A percentile compares a stretch with the other conserved stretches of the same genome.
phyloP scores from a whole-genome alignment of 208 protist species.

The Angomonas ambiguus region DNA sequence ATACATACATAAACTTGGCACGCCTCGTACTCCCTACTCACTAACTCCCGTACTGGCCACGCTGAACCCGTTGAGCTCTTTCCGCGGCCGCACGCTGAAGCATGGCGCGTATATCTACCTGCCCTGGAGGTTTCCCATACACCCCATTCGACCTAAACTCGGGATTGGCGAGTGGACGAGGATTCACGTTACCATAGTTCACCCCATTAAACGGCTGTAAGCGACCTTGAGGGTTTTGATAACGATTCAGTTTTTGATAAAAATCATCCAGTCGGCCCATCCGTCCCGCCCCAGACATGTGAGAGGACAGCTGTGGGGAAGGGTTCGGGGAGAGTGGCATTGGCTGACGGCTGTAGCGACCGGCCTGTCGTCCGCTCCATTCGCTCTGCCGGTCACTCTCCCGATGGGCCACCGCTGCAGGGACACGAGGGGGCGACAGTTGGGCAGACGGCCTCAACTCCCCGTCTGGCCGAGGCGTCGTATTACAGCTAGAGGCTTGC shows the following conservation, averaged over 20 bases:
- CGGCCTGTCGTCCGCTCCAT: neutral
- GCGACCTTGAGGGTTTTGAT: constrained; percentile 19
- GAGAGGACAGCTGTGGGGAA: neutral
- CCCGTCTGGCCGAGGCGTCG: neutral
- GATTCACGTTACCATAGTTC: constrained; percentile 1
- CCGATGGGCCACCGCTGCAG: neutral
- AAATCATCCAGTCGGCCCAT: constrained; percentile 24
- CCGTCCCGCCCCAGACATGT: neutral
- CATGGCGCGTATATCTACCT: constrained; percentile 72
- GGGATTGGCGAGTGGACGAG: neutral
- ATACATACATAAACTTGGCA: too few species aligned
- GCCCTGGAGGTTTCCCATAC: constrained; percentile 2
- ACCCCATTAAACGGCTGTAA: neutral
- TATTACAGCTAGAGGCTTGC: neutral
- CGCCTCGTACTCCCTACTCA: too few species aligned
- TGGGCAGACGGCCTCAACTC: neutral
- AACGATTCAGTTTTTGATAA: constrained; percentile 32
- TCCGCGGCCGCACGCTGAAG: constrained; percentile 72
- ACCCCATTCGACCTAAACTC: neutral
- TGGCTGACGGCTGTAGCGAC: constrained; percentile 6
- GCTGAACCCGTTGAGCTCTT: constrained; percentile 42
- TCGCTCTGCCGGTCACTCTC: neutral
- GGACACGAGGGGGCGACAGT: neutral
- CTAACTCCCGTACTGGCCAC: constrained; percentile 1
- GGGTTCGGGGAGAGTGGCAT: constrained; percentile 9